Evolutionary conservation across 2,329 filamentous ascomycete species (phyloP), one percentile per base, ranked within the genome.

Genomic region (Phyllosticta ampelicida): DNA sequence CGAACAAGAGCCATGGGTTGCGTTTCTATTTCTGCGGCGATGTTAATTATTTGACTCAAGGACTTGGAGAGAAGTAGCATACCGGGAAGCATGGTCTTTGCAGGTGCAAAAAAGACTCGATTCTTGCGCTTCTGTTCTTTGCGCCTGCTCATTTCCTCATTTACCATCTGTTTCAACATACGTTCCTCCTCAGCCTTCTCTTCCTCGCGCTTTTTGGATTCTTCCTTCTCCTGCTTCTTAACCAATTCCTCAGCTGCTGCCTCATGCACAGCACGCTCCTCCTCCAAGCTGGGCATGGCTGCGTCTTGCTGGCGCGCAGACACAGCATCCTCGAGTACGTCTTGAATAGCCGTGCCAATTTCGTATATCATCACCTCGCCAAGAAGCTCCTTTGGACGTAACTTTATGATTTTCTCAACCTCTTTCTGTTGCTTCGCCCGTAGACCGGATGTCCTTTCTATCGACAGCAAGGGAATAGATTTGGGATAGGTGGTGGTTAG

Each of bases 401-500:
- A 83, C 62, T 83, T 81, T 9, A 91, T 76, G 29, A 95, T 78
- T 58, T 83, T 79, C 66, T 86, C 79, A 16, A 95, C 80, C 66
- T 86, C 87, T 68, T 84, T 86, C 60, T 82, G 79, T 1, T 87
- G 89, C 56, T 82, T 84, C 64, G 87, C 86, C 50, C 84, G 84
- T 58, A 96, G 76, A 51, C 81, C 78, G 23, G 78, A 77, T 49
- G 84, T 75, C 57, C 84, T 78, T 62, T 87, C 86, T 51, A 95
- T 68, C 4, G 80, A 83, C 13, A 96, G 74, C 10, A 89, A 75
- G 1, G 91, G 91, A 1, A 84, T 76, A 1, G 90, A 87, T 68
- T 89, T 95, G 3, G 92, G 94, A 70, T 97, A 97, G 0, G 91
- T 95, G 6, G 90, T 87, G 9, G 90, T 94, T 63, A 97, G 77